Evolutionary conservation across 768 basidiomycete genomes (phyloP).

Genomic region (Pulveroboletus frians): DNA sequence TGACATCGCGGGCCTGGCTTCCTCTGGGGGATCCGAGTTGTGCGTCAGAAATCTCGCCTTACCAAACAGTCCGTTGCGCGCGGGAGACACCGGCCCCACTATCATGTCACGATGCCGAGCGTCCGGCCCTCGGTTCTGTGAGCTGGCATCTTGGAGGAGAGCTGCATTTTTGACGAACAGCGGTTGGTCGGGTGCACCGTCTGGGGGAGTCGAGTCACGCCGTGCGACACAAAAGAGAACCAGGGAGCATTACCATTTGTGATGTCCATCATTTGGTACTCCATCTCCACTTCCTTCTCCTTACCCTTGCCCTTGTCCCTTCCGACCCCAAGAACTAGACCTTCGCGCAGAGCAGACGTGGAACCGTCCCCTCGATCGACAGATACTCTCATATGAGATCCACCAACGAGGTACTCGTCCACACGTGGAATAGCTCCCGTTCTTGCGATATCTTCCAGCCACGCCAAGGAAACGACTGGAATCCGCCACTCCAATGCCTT

Average conservation of each 20-base stretch:
- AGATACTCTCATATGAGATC: slow-evolving; percentile 36
- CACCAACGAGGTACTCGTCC: slow-evolving; percentile 31
- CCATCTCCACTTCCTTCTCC: slow-evolving; percentile 27
- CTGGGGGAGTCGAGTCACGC: slow-evolving; percentile 5
- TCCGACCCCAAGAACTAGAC: slow-evolving; percentile 4
- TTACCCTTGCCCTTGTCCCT: slow-evolving; percentile 32
- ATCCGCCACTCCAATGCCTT: slow-evolving; percentile 78
- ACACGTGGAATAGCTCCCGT: slow-evolving; percentile 44
- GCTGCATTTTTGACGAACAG: slow-evolving; percentile 19
- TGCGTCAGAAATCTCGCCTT: slow-evolving; percentile 32
- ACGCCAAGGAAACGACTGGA: slow-evolving; percentile 63
- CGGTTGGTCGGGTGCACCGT: neutral
- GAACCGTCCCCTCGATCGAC: slow-evolving; percentile 29
- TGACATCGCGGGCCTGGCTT: slow-evolving; percentile 1
- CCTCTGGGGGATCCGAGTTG: slow-evolving; percentile 18
- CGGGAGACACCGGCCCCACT: neutral
- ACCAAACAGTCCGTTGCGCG: slow-evolving; percentile 25
- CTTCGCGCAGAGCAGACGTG: neutral
- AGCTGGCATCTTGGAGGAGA: slow-evolving; percentile 18
- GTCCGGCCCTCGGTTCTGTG: neutral
- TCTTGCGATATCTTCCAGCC: slow-evolving; percentile 59
- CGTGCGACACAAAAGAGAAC: neutral
- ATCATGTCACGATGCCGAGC: neutral
- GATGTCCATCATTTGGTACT: slow-evolving; percentile 32
- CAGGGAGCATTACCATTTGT: slow-evolving; percentile 29